These are phyloP conservation scores for Sutorius eximius DNA, from an alignment of 1,284 basidiomycete species.

Conservation along the genomic window DNA sequence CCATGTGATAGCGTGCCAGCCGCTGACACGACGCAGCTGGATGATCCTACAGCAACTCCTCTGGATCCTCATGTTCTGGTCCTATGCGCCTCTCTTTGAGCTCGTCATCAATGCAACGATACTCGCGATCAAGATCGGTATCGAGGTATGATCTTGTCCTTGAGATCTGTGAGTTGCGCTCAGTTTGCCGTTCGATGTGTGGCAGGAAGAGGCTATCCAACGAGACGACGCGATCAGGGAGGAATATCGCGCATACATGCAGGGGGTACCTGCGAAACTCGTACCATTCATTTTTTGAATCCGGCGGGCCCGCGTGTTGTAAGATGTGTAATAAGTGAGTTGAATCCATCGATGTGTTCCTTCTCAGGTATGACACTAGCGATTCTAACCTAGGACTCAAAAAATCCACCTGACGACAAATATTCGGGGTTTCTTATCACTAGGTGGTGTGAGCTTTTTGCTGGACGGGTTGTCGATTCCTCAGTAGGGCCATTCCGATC, in stretches of 20 bases:
- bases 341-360: no score
- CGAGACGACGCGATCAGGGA: slow-evolving; percentile 1
- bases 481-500: no score
- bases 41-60: slow-evolving; percentile 12
- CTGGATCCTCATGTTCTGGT: slow-evolving; percentile 28
- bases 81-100: slow-evolving; percentile 25
- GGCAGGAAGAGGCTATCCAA: slow-evolving; percentile 7
- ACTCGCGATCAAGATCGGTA: slow-evolving; percentile 27
- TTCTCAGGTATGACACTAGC: no score
- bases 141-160: slow-evolving; percentile 23
- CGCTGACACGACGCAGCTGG: slow-evolving; percentile 12
- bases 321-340: no score
- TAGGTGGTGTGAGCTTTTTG: no score
- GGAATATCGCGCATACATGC: slow-evolving; percentile 31
- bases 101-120: slow-evolving; percentile 5
- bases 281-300: slow-evolving; percentile 31
- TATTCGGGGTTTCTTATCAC: no score
- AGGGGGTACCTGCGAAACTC: slow-evolving; percentile 26
- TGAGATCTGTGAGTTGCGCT: not conserved
- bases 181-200: not conserved
- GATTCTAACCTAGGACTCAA: no score
- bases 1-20: not conserved
- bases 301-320: not conserved
- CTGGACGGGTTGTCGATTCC: no score
- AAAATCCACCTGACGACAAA: no score